Conservation (phyloP, 441 rosid genomes). For the Pelargonium myrrhifolium region DNA sequence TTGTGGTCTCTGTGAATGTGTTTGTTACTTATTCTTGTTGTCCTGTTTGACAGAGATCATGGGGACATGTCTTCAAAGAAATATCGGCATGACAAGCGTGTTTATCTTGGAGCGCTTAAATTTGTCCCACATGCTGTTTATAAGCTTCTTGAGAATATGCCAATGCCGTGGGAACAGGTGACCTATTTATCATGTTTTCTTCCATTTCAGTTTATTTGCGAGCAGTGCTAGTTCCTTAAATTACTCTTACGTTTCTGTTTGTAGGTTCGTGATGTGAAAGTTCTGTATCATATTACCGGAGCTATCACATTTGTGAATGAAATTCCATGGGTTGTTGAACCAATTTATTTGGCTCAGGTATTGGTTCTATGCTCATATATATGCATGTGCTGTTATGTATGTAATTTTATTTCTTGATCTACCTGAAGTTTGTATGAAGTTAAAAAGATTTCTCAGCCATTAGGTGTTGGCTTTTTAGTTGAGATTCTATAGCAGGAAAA, state of each 20-base stretch:
- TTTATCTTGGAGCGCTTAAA: slow-evolving; percentile 91
- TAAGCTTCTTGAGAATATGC: slow-evolving; percentile 97
- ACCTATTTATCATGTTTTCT: not conserved
- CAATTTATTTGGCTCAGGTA: slow-evolving; percentile 93
- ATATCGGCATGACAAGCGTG: slow-evolving; percentile 89
- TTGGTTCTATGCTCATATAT: slow-evolving; percentile 11
- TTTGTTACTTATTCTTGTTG: not conserved
- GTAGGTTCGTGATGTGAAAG: slow-evolving; percentile 82
- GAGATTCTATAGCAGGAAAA: too few species aligned
- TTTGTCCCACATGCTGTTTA: slow-evolving; percentile 96
- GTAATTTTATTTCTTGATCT: not conserved
- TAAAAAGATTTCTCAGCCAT: too few species aligned
- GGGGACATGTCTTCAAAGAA: slow-evolving; percentile 99
- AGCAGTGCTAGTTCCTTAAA: not conserved
- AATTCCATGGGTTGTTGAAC: slow-evolving; percentile 98
- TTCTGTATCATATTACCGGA: slow-evolving; percentile 86
- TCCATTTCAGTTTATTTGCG: not conserved
- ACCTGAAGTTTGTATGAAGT: not conserved
- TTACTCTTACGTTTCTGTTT: not conserved
- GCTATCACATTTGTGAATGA: slow-evolving; percentile 95
- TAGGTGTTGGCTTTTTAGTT: too few species aligned
- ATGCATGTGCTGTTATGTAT: too few species aligned
- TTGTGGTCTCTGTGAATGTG: not conserved
- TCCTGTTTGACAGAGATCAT: slow-evolving; percentile 57
- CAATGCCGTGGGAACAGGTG: slow-evolving; percentile 98